Evolutionary conservation across 768 basidiomycete species (phyloP), one percentile per base, ranked within the genome.

Genomic region (Hypsizygus marmoreus): DNA sequence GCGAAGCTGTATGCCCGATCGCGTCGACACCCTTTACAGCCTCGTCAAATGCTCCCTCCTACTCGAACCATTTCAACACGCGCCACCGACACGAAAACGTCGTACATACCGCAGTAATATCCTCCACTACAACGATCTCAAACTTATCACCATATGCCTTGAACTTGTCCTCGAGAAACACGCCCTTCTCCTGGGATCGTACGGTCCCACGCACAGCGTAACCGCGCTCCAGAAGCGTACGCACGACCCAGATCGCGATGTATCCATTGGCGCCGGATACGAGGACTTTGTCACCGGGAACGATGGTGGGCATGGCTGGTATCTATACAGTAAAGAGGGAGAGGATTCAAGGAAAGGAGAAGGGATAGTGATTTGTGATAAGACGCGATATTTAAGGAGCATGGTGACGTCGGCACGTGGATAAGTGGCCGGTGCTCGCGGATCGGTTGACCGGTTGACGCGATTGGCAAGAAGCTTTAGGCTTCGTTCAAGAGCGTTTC

Each of bases 21-120:
- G 74, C 87, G 43, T 85, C 79, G 7, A 87, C 77, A 3, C 75
- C 84, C 58, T 80, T 77, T 49, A 88, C 81, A 2, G 81, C 84
- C 37, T 86, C 77, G 60, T 88, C 84, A 48, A 88, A 91, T 1
- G 81, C 83, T 12, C 76, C 76, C 4, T 70, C 70, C 77, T 81
- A 20, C 32, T 23, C 16, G n/a, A 13, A 26, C 39, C n/a, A 26
- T 36, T 30, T 6, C 13, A 29, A 6, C 12, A 13, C 14, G 30
- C 8, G 7, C 24, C 19, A 28, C 11, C 1, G 13, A 24, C 7
- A 40, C 4, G 10, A 26, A 6, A 23, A 17, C 9, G 14, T 30
- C 6, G n/a, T n/a, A n/a, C 16, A 11, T 42, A 55, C 63, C 52
- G 58, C 52, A 12, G 58, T 50, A 19, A 61, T 61, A 40, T 64